Base-by-base conservation (phyloP, 148 eudicot species). In the Chenopodium album region DNA sequence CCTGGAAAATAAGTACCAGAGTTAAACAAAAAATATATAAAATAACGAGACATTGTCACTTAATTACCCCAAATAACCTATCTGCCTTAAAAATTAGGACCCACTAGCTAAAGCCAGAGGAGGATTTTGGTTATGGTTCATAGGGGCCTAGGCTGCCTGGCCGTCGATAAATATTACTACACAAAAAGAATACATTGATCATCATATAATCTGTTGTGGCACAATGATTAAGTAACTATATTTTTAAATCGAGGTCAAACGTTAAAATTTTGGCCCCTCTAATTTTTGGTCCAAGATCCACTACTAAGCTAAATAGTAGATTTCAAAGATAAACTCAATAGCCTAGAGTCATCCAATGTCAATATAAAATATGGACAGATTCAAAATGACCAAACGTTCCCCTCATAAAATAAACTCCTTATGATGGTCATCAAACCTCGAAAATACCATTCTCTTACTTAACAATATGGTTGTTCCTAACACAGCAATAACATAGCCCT, bases 1-100 rank as follows among this genome's bases (percentile, higher is more conserved):
- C 93, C 99, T 97, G 92, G 26, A 32, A 46, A 78, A 73, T 7
- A 34, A 62, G 46, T 29, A 26, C 48, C 78, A 22, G 2, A 69
- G 66, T 71, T 59, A 26, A 16, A 59, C 32, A 28, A 1, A 26
- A 47, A 23, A 69, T 28, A 41, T 1, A 69, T 16, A 77, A 32
- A 13, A 65, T 3, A 13, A 50, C 8, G 7, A 41, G 44, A 41
- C 32, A 76, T 0, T 34, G 23, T 71, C 74, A 47, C 47, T 72
- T 9, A 44, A 9, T 16, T 44, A 64, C n/a, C 56, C 23, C 72
- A 52, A 59, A 65, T 5, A 31, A 31, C 62, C 16, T 71, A 12
- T 59, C 52, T 31, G 16, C 81, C 7, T 60, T 60, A 59, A 41
- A 78, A 50, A n/a, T 20, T 1, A 22, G 34, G 29, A n/a, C 47